Base-by-base conservation (phyloP, 306 rosid species). In the Cucumis sativus region DNA sequence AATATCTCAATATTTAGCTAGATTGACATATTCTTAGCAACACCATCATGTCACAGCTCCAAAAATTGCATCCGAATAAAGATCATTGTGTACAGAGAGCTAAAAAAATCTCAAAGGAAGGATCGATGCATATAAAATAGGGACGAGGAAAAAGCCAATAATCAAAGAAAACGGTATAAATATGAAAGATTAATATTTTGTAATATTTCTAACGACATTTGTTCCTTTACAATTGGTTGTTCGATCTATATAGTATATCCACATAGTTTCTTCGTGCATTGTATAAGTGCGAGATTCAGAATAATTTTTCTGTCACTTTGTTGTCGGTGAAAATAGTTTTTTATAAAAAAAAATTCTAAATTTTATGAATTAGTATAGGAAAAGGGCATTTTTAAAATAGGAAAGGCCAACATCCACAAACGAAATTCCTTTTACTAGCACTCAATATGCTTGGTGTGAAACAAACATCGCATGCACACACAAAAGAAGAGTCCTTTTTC, bases 391-490 rank as follows among this genome's bases (percentile, higher is more conserved):
- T 71, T 49, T 23, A 49, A 71, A 72, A 72, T 47, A 51, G 4
- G 43, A 28, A 72, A 51, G 58, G 75, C 60, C 41, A 72, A 72
- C 43, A 72, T 72, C 25, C 23, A 70, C 25, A 9, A 23, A 47
- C 45, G 45, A 72, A 43, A 51, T 72, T 72, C 76, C 76, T 40
- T 72, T 51, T 25, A 72, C 17, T 51, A 72, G 76, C 43, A 51
- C 52, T 72, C 76, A 72, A 49, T 72, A 72, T 72, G 76, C 76
- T 72, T 72, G 45, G 76, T 72, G 76, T 72, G 76, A 72, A 51
- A 51, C 76, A 72, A 72, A 51, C 76, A 70, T 25, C 25, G 76
- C 76, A 72, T 28, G 76, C 76, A 72, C 23, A 72, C 61, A 72
- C 41, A 72, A 51, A 47, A 72, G 23, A 8, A 47, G n/a, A 21